These are phyloP conservation scores for Clarireedia sp. DNA, from an alignment of 2,329 filamentous ascomycete genomes.

Conservation along the genomic window DNA sequence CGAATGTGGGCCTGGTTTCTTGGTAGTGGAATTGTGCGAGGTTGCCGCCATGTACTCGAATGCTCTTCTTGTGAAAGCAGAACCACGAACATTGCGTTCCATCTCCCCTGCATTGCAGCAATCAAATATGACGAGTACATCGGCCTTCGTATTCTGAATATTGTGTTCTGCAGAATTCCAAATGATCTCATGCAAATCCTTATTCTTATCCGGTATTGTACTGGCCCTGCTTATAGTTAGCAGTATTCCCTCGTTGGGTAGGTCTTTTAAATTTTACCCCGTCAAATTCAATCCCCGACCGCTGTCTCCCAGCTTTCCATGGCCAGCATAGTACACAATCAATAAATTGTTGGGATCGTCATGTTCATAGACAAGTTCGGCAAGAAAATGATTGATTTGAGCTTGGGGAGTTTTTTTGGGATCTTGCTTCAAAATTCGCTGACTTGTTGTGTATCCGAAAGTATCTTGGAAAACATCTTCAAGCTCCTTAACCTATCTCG, in stretches of 20 bases:
- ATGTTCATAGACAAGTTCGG: background rate
- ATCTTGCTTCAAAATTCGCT: background rate
- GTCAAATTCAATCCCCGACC: background rate
- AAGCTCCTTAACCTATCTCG: background rate
- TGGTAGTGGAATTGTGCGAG: slow-evolving; percentile 11
- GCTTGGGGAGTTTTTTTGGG: background rate
- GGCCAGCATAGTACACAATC: slow-evolving; percentile 3
- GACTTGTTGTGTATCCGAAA: background rate
- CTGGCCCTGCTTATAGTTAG: background rate
- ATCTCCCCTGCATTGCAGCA: slow-evolving; percentile 17
- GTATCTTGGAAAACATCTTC: background rate
- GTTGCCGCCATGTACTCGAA: slow-evolving; percentile 18
- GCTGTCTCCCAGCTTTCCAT: background rate
- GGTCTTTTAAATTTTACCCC: background rate
- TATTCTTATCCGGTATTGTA: background rate
- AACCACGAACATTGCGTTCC: background rate
- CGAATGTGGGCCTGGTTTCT: slow-evolving; percentile 2
- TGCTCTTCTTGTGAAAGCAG: slow-evolving; percentile 3
- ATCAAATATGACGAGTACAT: slow-evolving; percentile 18
- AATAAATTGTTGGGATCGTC: background rate
- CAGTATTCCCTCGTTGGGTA: background rate
- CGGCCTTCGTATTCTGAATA: slow-evolving; percentile 4
- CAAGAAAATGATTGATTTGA: background rate
- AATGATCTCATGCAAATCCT: background rate
- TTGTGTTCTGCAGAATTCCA: background rate